Evolutionary conservation across 73 alveolate genomes (phyloP).

Genomic region (Paramecium primaurelia): DNA sequence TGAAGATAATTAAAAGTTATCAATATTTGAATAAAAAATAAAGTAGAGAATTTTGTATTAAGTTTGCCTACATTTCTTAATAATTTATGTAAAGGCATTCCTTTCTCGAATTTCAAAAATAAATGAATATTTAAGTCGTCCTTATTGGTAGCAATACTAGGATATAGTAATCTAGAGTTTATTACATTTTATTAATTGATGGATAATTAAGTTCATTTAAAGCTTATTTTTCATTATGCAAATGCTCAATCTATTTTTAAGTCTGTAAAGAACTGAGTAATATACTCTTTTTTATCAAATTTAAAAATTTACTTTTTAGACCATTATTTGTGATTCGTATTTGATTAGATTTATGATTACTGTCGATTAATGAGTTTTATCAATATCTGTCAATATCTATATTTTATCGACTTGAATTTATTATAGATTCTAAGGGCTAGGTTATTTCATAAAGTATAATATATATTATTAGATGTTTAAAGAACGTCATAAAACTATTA

Average conservation of each 20-base stretch:
- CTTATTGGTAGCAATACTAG: neutral
- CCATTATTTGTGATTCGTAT: neutral
- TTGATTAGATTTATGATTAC: neutral
- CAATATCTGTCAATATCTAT: neutral
- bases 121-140: neutral
- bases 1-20: conserved; percentile 27
- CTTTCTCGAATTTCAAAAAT: conserved; percentile 28
- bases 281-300: neutral
- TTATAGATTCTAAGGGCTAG: neutral
- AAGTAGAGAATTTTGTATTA: neutral
- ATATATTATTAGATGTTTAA: neutral
- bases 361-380: neutral
- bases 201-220: conserved; percentile 25
- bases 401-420: neutral
- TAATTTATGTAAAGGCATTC: conserved; percentile 60
- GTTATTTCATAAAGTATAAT: neutral
- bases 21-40: neutral
- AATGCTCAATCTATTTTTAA: conserved; percentile 6
- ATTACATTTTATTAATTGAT: conserved; percentile 41
- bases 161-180: neutral
- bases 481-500: neutral
- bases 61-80: conserved; percentile 23
- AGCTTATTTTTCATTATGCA: conserved; percentile 52
- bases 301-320: neutral
- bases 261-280: neutral